phyloP scores from a whole-genome alignment of 768 basidiomycete genomes.

The Daedaleopsis nitida region DNA sequence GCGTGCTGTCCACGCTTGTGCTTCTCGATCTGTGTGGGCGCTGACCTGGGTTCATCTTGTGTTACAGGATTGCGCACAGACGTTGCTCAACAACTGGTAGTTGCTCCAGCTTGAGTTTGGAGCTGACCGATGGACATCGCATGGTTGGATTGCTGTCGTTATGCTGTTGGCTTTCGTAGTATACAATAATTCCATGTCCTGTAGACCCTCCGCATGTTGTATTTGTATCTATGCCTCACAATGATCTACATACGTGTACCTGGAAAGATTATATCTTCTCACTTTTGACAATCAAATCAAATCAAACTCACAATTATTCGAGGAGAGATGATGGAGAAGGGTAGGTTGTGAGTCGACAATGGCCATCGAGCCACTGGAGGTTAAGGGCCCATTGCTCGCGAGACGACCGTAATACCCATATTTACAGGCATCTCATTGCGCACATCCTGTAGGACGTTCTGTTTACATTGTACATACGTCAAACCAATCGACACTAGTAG shows the following conservation, averaged over 20 bases:
- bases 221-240: slow-evolving; percentile 3
- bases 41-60: neutral
- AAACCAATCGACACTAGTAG: slow-evolving; percentile 21
- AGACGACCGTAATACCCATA: no score
- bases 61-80: slow-evolving; percentile 42
- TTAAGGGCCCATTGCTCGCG: no score
- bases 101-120: neutral
- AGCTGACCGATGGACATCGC: neutral
- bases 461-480: slow-evolving; percentile 14
- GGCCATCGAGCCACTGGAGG: no score
- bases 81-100: slow-evolving; percentile 41
- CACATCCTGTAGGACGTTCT: neutral
- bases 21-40: neutral
- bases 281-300: no score
- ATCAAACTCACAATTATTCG: no score
- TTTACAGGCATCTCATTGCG: neutral
- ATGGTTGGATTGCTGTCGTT: neutral
- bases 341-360: no score
- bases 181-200: slow-evolving; percentile 2
- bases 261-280: neutral
- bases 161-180: slow-evolving; percentile 6
- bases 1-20: slow-evolving; percentile 14
- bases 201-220: slow-evolving; percentile 15
- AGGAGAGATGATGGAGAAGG: no score
- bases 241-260: neutral